Evolutionary conservation across 2,329 filamentous ascomycete genomes (phyloP), one percentile per base, ranked within the genome.

Genomic region (Phoma sp.): DNA sequence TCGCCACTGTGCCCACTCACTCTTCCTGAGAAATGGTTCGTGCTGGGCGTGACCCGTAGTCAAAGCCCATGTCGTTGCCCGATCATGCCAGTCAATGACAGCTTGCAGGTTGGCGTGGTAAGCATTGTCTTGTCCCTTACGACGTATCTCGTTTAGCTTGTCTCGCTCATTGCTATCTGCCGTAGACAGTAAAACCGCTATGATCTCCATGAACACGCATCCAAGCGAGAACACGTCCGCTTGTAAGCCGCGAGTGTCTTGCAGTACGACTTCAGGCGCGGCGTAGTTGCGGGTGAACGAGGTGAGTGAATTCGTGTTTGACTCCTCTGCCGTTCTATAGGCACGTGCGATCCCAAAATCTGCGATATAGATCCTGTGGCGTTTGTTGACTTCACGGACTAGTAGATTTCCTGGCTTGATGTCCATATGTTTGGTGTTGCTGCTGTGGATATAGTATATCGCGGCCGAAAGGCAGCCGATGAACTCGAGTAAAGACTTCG

Each of bases 221-320:
- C 65, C 62, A 0, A 69, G 42, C 1, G 64, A 65, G 25, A 68
- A 69, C 6, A 67, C 46, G 28, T 71, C 65, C 4, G 64, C 61
- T 2, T 49, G 32, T 10, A 60, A 28, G 1, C 60, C 63, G 34
- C 64, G 40, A 29, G 21, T 55, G 5, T 57, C 42, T 37, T 59
- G 48, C 14, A 38, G 20, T 0, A 62, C 60, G 15, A 70, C 65
- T 42, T 70, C 67, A 1, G 67, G 66, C 1, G 64, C 64, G 0
- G 66, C 59, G 28, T 70, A 68, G 9, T 37, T 57, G 5, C 53
- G 40, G 1, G 62, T 69, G 33, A 63, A 68, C 1, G 45, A 38
- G 1, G 56, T 63, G 2, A 57, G 59, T 1, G 36, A n/a, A 14
- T 56, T 47, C 0, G 52, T 56, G 6, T 46, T 11, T 1, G 46